Conservation (phyloP, 176 grass and related monocot species). For the Puccinellia tenuiflora region DNA sequence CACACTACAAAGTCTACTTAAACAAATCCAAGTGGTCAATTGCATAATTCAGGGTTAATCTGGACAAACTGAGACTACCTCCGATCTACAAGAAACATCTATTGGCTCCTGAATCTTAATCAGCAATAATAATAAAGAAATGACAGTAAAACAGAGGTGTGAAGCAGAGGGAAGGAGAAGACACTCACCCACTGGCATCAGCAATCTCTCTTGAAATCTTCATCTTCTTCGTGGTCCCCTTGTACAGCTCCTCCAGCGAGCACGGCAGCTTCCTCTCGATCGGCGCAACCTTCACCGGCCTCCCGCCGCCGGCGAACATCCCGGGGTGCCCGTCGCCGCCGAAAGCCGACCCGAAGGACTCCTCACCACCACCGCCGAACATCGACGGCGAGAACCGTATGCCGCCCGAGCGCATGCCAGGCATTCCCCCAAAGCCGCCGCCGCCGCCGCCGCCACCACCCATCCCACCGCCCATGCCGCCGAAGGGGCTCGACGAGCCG, state of each 20-base stretch:
- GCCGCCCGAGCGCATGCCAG: constrained; percentile 43
- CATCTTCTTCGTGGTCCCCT: constrained; percentile 92
- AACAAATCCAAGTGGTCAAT: neutral
- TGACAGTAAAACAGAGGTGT: neutral
- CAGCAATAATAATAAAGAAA: neutral
- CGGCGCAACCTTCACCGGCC: constrained; percentile 46
- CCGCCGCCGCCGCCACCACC: constrained; percentile 41
- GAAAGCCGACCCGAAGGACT: constrained; percentile 29
- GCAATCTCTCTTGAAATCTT: constrained; percentile 91
- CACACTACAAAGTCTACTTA: neutral
- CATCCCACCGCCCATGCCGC: constrained; percentile 46
- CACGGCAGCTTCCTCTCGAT: constrained; percentile 80
- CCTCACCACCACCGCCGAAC: constrained; percentile 36
- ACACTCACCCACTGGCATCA: constrained; percentile 56
- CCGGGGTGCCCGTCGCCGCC: constrained; percentile 23
- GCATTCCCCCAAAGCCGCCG: constrained; percentile 38
- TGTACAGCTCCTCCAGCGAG: constrained; percentile 89
- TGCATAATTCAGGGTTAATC: neutral
- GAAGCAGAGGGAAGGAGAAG: neutral
- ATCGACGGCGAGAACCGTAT: constrained; percentile 53
- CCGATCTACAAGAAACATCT: neutral
- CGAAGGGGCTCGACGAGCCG: constrained; percentile 72
- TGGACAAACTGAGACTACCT: neutral
- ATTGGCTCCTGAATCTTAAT: neutral
- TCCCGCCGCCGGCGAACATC: constrained; percentile 40